Conservation (phyloP, 805 yeast species). For the Debaryomyces tyrocola region DNA sequence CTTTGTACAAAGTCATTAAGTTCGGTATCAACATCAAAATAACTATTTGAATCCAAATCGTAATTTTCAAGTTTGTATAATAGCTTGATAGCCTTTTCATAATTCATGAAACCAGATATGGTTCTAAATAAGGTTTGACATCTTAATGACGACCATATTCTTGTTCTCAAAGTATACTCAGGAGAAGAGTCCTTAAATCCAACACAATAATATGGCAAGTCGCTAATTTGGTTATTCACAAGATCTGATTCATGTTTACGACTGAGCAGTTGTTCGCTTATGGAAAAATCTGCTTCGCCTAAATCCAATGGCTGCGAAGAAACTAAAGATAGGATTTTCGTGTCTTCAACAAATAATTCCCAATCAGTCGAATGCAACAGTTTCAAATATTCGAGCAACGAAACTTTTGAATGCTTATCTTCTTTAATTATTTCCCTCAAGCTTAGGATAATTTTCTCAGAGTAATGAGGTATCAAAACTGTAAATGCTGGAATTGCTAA, state of each 20-base stretch:
- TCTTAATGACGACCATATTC: conserved; percentile 85
- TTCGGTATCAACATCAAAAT: conserved; percentile 19
- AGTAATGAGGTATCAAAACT: conserved; percentile 52
- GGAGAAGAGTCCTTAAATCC: conserved; percentile 72
- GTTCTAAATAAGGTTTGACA: conserved; percentile 85
- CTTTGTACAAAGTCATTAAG: conserved; percentile 55
- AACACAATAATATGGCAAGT: conserved; percentile 67
- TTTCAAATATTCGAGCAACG: conserved; percentile 79
- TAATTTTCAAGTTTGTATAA: conserved; percentile 68
- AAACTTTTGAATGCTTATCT: conserved; percentile 43
- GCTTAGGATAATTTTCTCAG: conserved; percentile 47
- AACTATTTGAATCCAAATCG: conserved; percentile 29
- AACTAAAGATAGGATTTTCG: conserved; percentile 44
- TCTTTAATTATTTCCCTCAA: conserved; percentile 49
- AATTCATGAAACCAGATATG: conserved; percentile 80
- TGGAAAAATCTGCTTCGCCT: conserved; percentile 2
- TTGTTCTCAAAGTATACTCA: conserved; percentile 64
- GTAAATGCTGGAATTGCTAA: conserved; percentile 52
- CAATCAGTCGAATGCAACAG: conserved; percentile 73
- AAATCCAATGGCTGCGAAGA: conserved; percentile 5
- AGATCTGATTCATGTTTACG: conserved; percentile 13
- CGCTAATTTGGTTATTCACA: conserved; percentile 48
- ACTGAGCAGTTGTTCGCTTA: conserved; percentile 4
- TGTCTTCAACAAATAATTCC: conserved; percentile 76
- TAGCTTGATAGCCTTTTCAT: conserved; percentile 68